phyloP scores from a whole-genome alignment of 2,329 filamentous ascomycete genomes.

The Aspergillus sp. region DNA sequence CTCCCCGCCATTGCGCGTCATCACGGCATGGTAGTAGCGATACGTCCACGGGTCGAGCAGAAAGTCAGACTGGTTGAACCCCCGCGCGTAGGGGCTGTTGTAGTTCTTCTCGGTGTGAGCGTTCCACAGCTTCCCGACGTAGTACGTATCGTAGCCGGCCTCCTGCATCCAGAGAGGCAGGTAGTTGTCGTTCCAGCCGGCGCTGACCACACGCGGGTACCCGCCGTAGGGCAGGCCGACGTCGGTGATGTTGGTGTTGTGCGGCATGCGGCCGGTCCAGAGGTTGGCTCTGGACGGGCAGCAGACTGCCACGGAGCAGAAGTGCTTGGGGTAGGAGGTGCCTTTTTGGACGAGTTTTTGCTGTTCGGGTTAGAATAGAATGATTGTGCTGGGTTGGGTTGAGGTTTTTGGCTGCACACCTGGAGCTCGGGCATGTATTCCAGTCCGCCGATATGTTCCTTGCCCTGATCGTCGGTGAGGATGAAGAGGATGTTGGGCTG shows the following conservation, averaged over 20 bases:
- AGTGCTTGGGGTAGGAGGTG: conserved; percentile 59
- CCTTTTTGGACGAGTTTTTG: conserved; percentile 56
- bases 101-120: conserved; percentile 61
- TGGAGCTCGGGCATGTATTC: conserved; percentile 53
- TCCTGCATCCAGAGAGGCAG: conserved; percentile 69
- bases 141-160: conserved; percentile 68
- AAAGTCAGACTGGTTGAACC: conserved; percentile 60
- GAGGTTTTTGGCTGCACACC: conserved; percentile 3
- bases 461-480: conserved; percentile 66
- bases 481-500: conserved; percentile 63
- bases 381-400: neutral
- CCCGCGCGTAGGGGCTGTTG: conserved; percentile 54
- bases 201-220: conserved; percentile 64
- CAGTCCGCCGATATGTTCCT: conserved; percentile 23
- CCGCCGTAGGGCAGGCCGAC: conserved; percentile 33
- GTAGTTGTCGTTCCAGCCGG: conserved; percentile 66
- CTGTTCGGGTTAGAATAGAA: conserved; percentile 30
- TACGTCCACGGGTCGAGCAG: conserved; percentile 67
- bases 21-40: conserved; percentile 61
- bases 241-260: conserved; percentile 67
- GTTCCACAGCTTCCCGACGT: conserved; percentile 69
- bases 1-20: conserved; percentile 55
- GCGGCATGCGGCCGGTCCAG: conserved; percentile 62
- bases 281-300: conserved; percentile 64
- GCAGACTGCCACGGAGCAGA: conserved; percentile 60